Conservation (phyloP, 306 rosid genomes). For the Rubus idaeus region DNA sequence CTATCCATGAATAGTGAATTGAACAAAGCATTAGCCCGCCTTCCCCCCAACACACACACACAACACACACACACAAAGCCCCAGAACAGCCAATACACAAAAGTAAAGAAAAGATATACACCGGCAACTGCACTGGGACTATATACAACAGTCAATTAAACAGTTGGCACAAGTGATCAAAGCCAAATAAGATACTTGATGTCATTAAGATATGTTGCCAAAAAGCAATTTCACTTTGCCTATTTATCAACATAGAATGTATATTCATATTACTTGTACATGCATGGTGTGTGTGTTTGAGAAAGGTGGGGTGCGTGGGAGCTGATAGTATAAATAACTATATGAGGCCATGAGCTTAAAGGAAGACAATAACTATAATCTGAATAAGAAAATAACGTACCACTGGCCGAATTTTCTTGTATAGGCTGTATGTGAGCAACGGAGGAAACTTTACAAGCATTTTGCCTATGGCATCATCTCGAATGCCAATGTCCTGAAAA, state of each 20-base stretch:
- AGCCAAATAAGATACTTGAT: background rate
- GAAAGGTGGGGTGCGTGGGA: background rate
- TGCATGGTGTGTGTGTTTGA: background rate
- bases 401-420: constrained; percentile 90
- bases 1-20: background rate
- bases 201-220: background rate
- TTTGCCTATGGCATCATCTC: constrained; percentile 75
- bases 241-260: background rate
- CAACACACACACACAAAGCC: background rate
- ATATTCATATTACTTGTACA: background rate
- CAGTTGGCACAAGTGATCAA: background rate
- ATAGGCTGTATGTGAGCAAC: constrained; percentile 75
- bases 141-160: background rate
- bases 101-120: background rate
- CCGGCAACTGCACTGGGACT: background rate
- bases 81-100: background rate
- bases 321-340: background rate
- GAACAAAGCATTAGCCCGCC: background rate
- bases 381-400: constrained; percentile 51
- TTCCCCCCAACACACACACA: background rate
- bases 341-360: background rate
- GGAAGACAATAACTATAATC: constrained; percentile 15
- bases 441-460: constrained; percentile 94
- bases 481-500: constrained; percentile 76
- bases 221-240: background rate